These are phyloP conservation scores for Arabidopsis suecica DNA, from an alignment of 345 rosid species.

Conservation along the genomic window DNA sequence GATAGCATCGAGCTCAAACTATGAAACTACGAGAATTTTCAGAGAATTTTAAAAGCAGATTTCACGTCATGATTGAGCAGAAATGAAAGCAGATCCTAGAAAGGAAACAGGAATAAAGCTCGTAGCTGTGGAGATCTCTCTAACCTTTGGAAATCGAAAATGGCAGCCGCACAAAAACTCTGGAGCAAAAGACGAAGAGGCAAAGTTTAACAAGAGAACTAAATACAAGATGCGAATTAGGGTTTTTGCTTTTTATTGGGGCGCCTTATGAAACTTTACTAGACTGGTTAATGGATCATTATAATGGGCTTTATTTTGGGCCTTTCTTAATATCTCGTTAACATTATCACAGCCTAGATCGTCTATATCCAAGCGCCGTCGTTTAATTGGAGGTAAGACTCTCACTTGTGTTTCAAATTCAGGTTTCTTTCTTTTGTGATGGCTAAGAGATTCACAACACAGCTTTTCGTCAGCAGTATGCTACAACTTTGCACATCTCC, in stretches of 20 bases:
- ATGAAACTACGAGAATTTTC: background rate
- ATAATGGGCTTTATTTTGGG: background rate
- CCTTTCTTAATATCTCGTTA: background rate
- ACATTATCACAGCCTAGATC: background rate
- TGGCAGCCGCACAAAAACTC: conserved; percentile 32
- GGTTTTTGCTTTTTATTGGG: conserved; percentile 37
- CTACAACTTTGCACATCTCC: conserved; percentile 21
- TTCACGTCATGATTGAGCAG: background rate
- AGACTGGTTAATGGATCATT: background rate
- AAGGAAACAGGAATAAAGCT: background rate
- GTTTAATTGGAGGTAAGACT: background rate
- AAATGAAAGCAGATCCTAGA: background rate
- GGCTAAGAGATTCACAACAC: conserved; percentile 51
- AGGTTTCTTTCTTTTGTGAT: conserved; percentile 3
- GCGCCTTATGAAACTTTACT: background rate
- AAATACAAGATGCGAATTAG: conserved; percentile 11
- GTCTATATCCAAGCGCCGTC: background rate
- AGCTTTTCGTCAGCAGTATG: conserved; percentile 68
- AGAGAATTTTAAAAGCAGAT: background rate
- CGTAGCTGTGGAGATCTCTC: background rate
- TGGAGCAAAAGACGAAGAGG: background rate
- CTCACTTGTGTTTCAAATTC: background rate
- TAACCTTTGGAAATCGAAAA: conserved; percentile 32
- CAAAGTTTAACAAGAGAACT: conserved; percentile 20
- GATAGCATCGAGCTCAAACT: no score